A percentile compares a stretch with the other conserved stretches of the same genome.
phyloP scores from a whole-genome alignment of 139 green algal species.

The Haematococcus sp. region DNA sequence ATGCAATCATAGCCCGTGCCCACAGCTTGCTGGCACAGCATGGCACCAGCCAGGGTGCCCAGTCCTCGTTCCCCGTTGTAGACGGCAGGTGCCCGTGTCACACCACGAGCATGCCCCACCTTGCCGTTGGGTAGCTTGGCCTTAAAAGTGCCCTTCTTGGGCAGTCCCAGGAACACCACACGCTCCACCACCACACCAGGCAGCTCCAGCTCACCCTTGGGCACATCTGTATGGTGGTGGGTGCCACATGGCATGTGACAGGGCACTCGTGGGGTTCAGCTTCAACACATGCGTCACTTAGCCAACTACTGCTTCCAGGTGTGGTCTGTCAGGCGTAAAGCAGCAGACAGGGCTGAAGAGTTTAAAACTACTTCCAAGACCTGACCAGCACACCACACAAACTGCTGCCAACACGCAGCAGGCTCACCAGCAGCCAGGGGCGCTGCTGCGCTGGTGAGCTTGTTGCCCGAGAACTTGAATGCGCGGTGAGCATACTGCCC shows the following conservation, averaged over 20 bases:
- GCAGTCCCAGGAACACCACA: constrained; percentile 53
- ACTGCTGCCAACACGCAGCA: too few relatives aligned
- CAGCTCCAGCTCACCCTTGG: constrained; percentile 8
- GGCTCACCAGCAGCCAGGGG: too few relatives aligned
- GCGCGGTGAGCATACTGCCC: constrained; percentile 52
- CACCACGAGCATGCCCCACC: too few relatives aligned
- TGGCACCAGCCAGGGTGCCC: background rate
- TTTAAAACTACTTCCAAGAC: too few relatives aligned
- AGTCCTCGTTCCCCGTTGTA: too few relatives aligned
- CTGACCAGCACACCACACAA: too few relatives aligned
- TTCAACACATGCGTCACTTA: too few relatives aligned
- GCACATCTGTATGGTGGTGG: background rate
- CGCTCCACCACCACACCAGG: constrained; percentile 36
- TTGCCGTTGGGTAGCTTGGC: constrained; percentile 3
- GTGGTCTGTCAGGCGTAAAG: too few relatives aligned
- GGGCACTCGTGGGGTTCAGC: background rate
- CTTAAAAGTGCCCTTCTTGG: constrained; percentile 10
- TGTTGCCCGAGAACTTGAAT: too few relatives aligned
- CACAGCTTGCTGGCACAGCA: background rate
- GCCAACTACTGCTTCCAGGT: constrained; percentile 10
- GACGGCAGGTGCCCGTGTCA: too few relatives aligned
- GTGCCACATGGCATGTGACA: background rate
- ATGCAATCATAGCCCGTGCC: background rate
- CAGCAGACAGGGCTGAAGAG: too few relatives aligned
- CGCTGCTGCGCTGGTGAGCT: too few relatives aligned